A percentile compares a stretch with the other conserved stretches of the same genome.
These are phyloP conservation scores for Pseudogymnoascus sp. DNA, from an alignment of 2,329 filamentous ascomycete genomes.

Conservation along the genomic window DNA sequence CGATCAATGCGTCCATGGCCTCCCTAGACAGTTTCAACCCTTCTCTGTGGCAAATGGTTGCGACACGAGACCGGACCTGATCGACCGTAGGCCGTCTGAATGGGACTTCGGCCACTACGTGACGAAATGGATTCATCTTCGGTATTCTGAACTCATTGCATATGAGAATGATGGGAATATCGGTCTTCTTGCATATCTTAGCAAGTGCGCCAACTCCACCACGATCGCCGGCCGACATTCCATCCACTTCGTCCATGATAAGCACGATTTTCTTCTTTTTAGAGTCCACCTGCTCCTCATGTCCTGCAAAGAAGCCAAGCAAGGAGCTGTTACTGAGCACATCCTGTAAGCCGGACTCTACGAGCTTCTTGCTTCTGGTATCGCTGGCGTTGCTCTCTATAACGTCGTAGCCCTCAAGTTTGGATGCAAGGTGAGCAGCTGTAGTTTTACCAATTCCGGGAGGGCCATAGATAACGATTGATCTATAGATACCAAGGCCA, in stretches of 20 bases:
- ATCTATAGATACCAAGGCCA: conserved; percentile 72
- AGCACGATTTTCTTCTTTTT: conserved; percentile 89
- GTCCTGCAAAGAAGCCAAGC: conserved; percentile 79
- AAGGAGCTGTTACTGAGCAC: conserved; percentile 91
- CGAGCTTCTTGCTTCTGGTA: conserved; percentile 87
- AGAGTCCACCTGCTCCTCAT: conserved; percentile 69
- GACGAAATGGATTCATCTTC: conserved; percentile 98
- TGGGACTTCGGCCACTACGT: conserved; percentile 71
- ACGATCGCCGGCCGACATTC: conserved; percentile 95
- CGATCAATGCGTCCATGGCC: conserved; percentile 87
- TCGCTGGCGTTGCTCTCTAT: conserved; percentile 96
- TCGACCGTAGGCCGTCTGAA: conserved; percentile 88
- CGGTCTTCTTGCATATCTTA: conserved; percentile 89
- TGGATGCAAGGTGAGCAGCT: conserved; percentile 87
- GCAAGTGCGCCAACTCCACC: conserved; percentile 92
- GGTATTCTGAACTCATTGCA: conserved; percentile 89
- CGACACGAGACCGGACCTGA: conserved; percentile 82
- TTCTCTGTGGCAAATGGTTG: conserved; percentile 91
- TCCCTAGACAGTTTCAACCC: conserved; percentile 73
- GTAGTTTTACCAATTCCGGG: conserved; percentile 98
- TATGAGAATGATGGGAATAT: conserved; percentile 91
- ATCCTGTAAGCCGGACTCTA: conserved; percentile 80
- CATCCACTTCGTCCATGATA: conserved; percentile 98
- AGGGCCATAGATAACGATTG: conserved; percentile 91
- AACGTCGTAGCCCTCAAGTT: conserved; percentile 85